A percentile compares a stretch with the other conserved stretches of the same genome.
These are phyloP conservation scores for Candida corydali DNA, from an alignment of 805 yeast genomes.

Conservation along the genomic window DNA sequence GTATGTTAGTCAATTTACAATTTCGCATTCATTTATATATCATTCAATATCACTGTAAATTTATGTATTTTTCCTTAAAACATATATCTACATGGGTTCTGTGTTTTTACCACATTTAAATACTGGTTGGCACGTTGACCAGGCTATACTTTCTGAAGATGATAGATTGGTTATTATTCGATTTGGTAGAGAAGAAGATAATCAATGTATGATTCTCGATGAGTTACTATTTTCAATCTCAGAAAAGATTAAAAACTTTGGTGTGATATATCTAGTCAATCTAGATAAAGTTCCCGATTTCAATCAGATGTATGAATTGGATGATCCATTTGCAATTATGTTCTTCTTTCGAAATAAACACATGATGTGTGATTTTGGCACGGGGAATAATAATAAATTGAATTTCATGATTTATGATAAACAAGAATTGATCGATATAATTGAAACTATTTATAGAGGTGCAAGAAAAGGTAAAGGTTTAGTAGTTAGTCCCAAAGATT, in stretches of 20 bases:
- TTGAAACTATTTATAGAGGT: constrained; percentile 87
- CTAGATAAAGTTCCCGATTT: constrained; percentile 87
- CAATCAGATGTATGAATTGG: constrained; percentile 80
- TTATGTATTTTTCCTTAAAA: constrained; percentile 4
- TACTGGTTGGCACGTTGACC: constrained; percentile 97
- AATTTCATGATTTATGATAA: constrained; percentile 71
- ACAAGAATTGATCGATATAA: constrained; percentile 86
- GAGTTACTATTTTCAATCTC: constrained; percentile 76
- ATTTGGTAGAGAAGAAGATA: constrained; percentile 76
- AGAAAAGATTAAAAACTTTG: constrained; percentile 83
- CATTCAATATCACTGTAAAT: no score
- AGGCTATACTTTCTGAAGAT: constrained; percentile 88
- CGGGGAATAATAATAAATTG: constrained; percentile 94
- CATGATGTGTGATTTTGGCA: constrained; percentile 98
- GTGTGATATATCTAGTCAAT: constrained; percentile 83
- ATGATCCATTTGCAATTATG: constrained; percentile 91
- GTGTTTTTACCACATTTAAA: constrained; percentile 75
- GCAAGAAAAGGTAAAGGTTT: constrained; percentile 91
- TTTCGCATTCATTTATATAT: no score
- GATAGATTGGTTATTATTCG: constrained; percentile 83
- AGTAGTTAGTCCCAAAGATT: constrained; percentile 78
- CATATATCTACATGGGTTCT: constrained; percentile 57
- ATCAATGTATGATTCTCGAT: constrained; percentile 87
- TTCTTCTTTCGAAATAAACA: constrained; percentile 90
- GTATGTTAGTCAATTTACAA: no score